These are phyloP conservation scores for Flaveria robusta DNA, from an alignment of 129 eudicot species.

Conservation along the genomic window DNA sequence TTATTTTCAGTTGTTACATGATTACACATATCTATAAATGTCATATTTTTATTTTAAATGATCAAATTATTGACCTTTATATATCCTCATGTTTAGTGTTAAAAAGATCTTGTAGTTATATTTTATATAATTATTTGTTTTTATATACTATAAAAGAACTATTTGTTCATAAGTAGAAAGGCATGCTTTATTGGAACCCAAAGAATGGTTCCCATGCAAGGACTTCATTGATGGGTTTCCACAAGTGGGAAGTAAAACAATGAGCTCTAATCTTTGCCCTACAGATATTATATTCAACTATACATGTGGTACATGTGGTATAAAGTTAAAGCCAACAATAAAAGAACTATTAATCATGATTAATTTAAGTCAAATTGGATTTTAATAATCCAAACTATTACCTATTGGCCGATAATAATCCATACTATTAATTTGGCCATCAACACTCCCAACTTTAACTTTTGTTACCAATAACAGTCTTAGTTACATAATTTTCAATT, in stretches of 20 bases:
- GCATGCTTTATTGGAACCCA: constrained; percentile 2
- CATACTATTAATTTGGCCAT: too few relatives aligned
- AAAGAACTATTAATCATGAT: neutral
- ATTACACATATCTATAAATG: neutral
- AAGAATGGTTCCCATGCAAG: constrained; percentile 14
- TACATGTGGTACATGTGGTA: neutral
- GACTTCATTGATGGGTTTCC: constrained; percentile 23
- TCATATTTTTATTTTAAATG: neutral
- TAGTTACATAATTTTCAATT: too few relatives aligned
- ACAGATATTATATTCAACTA: neutral
- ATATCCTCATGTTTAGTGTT: neutral
- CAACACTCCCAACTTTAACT: too few relatives aligned
- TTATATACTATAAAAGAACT: neutral
- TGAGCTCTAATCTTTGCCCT: constrained; percentile 21
- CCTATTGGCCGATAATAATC: too few relatives aligned
- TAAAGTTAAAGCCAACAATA: neutral
- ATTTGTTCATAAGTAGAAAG: neutral
- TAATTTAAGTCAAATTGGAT: too few relatives aligned
- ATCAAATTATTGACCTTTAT: neutral
- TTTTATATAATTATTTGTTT: constrained; percentile 2
- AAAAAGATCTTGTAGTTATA: neutral
- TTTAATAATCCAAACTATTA: too few relatives aligned
- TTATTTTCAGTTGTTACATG: neutral
- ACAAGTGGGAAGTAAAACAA: constrained; percentile 32
- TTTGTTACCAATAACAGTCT: too few relatives aligned